Evolutionary conservation across 23 red algal species (phyloP), one percentile per base, ranked within the genome.

Genomic region (Pyropia yezoensis): DNA sequence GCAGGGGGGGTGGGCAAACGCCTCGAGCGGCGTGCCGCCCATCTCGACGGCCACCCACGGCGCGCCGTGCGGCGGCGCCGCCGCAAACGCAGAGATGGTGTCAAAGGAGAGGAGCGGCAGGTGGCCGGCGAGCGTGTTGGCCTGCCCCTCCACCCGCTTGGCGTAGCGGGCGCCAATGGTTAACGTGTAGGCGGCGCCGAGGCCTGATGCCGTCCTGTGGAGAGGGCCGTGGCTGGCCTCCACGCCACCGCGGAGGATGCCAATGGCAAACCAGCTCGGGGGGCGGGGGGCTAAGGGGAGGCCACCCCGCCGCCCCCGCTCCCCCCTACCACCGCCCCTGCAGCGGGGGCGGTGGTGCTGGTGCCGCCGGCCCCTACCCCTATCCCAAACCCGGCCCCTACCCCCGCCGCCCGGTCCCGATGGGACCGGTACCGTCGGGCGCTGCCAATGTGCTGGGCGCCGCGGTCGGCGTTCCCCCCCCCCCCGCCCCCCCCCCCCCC

Each of bases 201-300:
- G 69, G 28, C 73, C 63, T 30, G 76, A 21, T 22, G 83, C 83
- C 7, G 73, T 71, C 21, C 83, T 66, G 70, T 71, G 76, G 8
- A 88, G 52, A 22, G 83, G 39, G 18, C 83, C 83, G 54, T 88
- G 83, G 29, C 79, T 88, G 39, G 63, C 63, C 47, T 72, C 83
- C 7, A 52, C 63, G 29, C 70, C 67, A 12, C 71, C 71, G 52
- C 83, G 83, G 13, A 78, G 33, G 34, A 88, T 88, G 7, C 83
- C 83, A 28, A 88, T 79, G 15, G 20, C 83, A 56, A 88, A 88
- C 71, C 71, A 88, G 1, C 61, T 66, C 27, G 33, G 52, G 18
- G 60, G 75, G 61, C 9, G 61, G 18, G 5, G 80, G 62, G 57
- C 30, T 6, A 6, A 2, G 59, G 33, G 65, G 54, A 9, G 52